Percentiles rank a stretch among this genome's conserved stretches.
phyloP scores from a whole-genome alignment of 2,329 filamentous ascomycete species.

The Apiospora aurea region DNA sequence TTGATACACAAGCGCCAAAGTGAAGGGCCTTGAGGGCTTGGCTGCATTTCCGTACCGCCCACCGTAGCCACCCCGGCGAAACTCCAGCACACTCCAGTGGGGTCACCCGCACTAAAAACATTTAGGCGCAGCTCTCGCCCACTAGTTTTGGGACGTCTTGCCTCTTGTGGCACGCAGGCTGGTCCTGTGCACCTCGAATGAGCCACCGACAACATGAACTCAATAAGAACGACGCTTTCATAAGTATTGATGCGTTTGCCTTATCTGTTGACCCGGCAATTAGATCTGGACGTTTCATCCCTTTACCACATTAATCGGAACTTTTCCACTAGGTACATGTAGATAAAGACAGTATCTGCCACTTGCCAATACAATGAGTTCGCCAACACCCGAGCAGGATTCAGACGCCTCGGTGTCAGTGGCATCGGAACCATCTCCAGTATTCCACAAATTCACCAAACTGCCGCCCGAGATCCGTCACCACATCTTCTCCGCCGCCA shows the following conservation, averaged over 20 bases:
- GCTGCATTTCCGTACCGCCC: background rate
- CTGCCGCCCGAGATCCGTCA: constrained; percentile 42
- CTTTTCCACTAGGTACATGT: background rate
- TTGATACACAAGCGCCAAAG: background rate
- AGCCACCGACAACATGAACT: background rate
- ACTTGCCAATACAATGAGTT: constrained; percentile 24
- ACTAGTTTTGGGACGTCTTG: background rate
- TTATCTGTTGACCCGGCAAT: background rate
- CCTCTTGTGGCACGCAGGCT: background rate
- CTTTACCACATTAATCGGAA: background rate
- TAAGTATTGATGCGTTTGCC: background rate
- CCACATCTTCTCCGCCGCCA: constrained; percentile 38
- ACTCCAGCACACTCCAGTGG: background rate
- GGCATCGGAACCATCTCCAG: background rate
- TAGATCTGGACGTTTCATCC: too few species aligned
- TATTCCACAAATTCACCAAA: constrained; percentile 34
- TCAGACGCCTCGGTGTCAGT: background rate
- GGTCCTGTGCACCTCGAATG: background rate
- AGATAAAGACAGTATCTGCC: background rate
- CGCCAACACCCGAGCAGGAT: background rate
- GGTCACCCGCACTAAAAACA: background rate
- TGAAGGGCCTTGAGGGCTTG: background rate
- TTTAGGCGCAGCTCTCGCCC: background rate
- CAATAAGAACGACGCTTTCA: background rate
- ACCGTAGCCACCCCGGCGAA: background rate